phyloP scores from a whole-genome alignment of 2,329 filamentous ascomycete genomes.

The Colletotrichum eremochloae region DNA sequence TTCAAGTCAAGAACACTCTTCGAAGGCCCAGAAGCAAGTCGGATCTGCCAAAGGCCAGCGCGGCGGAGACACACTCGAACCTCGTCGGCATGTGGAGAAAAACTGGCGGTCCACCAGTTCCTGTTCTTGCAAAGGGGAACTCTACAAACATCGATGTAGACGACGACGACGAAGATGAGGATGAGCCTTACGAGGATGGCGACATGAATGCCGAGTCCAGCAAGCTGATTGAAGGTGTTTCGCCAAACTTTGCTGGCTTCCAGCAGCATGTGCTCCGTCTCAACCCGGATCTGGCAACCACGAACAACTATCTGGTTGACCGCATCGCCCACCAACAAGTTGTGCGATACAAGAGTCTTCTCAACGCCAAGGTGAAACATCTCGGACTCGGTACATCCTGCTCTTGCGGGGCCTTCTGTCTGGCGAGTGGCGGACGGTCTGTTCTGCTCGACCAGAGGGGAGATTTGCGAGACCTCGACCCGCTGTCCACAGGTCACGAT shows the following conservation, averaged over 20 bases:
- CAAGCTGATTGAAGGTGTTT: conserved; percentile 75
- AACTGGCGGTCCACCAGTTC: conserved; percentile 67
- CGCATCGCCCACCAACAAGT: conserved; percentile 87
- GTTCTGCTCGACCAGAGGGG: conserved; percentile 71
- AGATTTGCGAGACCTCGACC: conserved; percentile 71
- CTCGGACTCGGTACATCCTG: conserved; percentile 73
- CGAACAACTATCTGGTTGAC: conserved; percentile 76
- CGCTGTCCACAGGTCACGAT: conserved; percentile 61
- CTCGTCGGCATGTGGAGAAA: conserved; percentile 66
- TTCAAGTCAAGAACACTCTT: conserved; percentile 63
- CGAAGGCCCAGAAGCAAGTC: conserved; percentile 70
- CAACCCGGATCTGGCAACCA: conserved; percentile 76
- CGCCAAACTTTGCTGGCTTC: conserved; percentile 82
- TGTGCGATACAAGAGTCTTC: conserved; percentile 81
- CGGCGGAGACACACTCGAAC: conserved; percentile 51
- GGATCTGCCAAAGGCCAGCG: conserved; percentile 59
- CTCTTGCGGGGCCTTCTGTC: conserved; percentile 72
- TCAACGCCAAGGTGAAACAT: conserved; percentile 79
- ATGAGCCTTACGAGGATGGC: conserved; percentile 67
- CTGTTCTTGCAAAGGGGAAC: conserved; percentile 57
- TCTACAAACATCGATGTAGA: conserved; percentile 47
- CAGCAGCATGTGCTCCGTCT: conserved; percentile 78
- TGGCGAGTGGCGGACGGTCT: conserved; percentile 75
- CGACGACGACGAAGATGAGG: conserved; percentile 73
- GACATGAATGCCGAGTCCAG: conserved; percentile 73